Conservation (phyloP, 208 protist species). For the Kentomonas sorsogonicus region DNA sequence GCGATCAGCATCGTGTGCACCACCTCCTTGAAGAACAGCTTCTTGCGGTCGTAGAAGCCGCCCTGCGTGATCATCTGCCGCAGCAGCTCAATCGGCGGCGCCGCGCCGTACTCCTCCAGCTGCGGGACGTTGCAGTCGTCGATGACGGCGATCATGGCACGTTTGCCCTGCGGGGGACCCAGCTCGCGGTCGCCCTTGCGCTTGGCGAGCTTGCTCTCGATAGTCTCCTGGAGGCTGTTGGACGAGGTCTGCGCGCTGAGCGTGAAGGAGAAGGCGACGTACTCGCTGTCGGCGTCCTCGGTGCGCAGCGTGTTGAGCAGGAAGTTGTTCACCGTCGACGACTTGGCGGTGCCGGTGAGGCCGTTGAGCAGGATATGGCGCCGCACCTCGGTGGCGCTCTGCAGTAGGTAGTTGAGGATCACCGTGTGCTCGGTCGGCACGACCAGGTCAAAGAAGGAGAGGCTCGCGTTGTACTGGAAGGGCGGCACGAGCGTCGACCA, state of each 20-base stretch:
- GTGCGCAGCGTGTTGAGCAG: conserved; percentile 55
- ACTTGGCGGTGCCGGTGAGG: conserved; percentile 94
- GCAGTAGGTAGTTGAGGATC: conserved; percentile 70
- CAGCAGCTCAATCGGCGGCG: conserved; percentile 92
- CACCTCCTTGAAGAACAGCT: conserved; percentile 90
- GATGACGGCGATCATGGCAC: conserved; percentile 86
- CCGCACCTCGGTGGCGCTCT: conserved; percentile 42
- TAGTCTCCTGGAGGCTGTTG: conserved; percentile 84
- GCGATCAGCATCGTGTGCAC: conserved; percentile 84
- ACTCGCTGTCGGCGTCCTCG: conserved; percentile 61
- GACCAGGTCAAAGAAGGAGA: conserved; percentile 92
- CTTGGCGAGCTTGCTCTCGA: conserved; percentile 93
- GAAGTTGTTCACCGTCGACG: conserved; percentile 78
- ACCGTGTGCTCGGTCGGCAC: conserved; percentile 94
- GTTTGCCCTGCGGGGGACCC: conserved; percentile 77
- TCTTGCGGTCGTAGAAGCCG: conserved; percentile 89
- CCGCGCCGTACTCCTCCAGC: conserved; percentile 91
- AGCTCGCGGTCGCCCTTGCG: conserved; percentile 80
- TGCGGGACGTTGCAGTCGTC: conserved; percentile 95
- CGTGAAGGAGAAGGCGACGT: conserved; percentile 73
- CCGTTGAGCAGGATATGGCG: conserved; percentile 88
- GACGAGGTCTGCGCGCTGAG: conserved; percentile 93
- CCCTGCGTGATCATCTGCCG: conserved; percentile 90
- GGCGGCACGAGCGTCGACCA: conserved; percentile 85
- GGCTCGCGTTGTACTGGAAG: conserved; percentile 84